Base-by-base conservation (phyloP, 2,329 filamentous ascomycete species). In the Clonostachys rhizophaga region DNA sequence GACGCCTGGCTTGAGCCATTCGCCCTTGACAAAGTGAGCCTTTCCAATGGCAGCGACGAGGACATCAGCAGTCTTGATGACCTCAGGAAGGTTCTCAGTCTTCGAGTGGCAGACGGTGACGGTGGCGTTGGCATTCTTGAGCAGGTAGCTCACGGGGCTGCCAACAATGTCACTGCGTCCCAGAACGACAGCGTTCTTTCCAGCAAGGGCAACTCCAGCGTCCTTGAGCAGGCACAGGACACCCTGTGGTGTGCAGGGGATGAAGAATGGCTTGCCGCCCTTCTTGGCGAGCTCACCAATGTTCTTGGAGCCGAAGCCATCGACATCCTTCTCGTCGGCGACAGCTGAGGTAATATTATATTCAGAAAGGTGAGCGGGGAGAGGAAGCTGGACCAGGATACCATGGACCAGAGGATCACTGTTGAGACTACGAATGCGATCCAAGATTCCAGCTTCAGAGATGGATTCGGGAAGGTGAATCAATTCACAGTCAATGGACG, bases 251-350 rank as follows among this genome's bases (percentile, higher is more conserved):
- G 94, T 99, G 78, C 94, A 99, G 42, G 94, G 94, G 40, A 88
- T 82, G 71, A 99, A 99, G 52, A 89, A 77, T 42, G 94, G 94
- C 55, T 81, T 82, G 41, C 94, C 94, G 44, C 94, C 92, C 58
- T 91, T 85, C 79, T 99, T 99, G 58, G 94, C 91, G 57, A 99
- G 80, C 73, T 97, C 92, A 54, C 94, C 94, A 63, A 99, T 96
- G 72, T 96, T 99, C 61, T 79, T 80, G 48, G 90, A 86, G 48
- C 94, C 92, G 62, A 99, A 99, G 45, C 94, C 94, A 69, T 99
- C 94, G 45, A 99, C 94, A 74, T 99, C 94, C 72, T 99, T 99
- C 69, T 94, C 88, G 59, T 92, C 87, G 40, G 88, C 79, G 16
- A 99, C 94, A 17, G 90, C 86, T 43, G 91, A 95, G 34, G 94